A percentile compares a stretch with the other conserved stretches of the same genome.
These are phyloP conservation scores for Litsea cubeba DNA, from an alignment of 164 flowering plant genomes.

Conservation along the genomic window DNA sequence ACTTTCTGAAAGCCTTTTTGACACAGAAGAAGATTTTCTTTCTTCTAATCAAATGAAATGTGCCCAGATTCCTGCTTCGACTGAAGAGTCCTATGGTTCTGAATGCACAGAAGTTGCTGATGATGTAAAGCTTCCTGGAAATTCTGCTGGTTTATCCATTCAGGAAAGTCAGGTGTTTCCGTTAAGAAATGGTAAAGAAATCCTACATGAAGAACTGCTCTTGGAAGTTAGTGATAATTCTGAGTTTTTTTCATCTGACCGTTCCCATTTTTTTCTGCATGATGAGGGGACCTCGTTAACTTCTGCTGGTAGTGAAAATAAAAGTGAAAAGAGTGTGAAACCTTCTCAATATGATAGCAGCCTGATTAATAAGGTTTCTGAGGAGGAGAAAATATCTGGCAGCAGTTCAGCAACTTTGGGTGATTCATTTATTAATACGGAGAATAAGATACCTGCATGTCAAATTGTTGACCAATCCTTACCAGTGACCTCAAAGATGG, in stretches of 20 bases:
- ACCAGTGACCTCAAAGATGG: constrained; percentile 1
- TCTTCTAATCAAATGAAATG: constrained; percentile 1
- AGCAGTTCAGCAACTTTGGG: not conserved
- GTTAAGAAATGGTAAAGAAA: constrained; percentile 5
- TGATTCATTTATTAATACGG: not conserved
- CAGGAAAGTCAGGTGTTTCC: constrained; percentile 8
- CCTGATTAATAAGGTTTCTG: not conserved
- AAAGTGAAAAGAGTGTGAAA: not conserved
- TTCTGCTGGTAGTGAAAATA: not conserved
- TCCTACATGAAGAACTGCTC: not conserved
- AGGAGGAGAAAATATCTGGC: not conserved
- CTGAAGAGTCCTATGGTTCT: not conserved
- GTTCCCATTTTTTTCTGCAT: not conserved
- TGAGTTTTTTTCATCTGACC: not conserved
- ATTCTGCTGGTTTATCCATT: not conserved
- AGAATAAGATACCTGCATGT: constrained; percentile 2
- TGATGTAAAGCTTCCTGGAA: not conserved
- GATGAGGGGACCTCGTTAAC: not conserved
- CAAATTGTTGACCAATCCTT: constrained; percentile 2
- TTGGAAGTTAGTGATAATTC: constrained; percentile 2
- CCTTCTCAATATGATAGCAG: constrained; percentile 2
- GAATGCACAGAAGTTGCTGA: not conserved
- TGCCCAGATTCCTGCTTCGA: not conserved
- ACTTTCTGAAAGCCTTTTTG: constrained; percentile 23
- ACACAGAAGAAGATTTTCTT: constrained; percentile 16